Percentiles rank a stretch among this genome's conserved stretches.
Conservation (phyloP, 257 asterid genomes). For the Solanum boliviense region DNA sequence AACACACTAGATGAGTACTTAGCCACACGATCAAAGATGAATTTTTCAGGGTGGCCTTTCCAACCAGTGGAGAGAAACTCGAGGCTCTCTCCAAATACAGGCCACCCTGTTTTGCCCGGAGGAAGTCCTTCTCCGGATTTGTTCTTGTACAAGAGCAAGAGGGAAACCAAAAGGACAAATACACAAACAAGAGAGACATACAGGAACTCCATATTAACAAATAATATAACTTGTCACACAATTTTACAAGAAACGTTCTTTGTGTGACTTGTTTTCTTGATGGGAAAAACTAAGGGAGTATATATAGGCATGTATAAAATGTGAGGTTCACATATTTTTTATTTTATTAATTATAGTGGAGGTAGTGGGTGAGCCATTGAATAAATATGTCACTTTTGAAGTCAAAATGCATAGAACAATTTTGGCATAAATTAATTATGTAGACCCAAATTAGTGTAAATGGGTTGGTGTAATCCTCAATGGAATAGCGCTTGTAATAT, state of each 20-base stretch:
- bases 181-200: not conserved
- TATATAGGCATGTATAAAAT: not conserved
- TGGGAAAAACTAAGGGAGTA: not conserved
- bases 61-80: not conserved
- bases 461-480: not conserved
- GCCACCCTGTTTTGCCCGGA: not conserved
- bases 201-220: not conserved
- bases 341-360: not conserved
- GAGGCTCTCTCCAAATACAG: not conserved
- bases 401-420: not conserved
- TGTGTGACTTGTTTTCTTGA: not conserved
- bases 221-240: not conserved
- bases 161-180: not conserved
- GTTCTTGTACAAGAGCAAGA: not conserved
- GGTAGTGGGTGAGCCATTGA: not conserved
- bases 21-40: not conserved
- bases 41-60: not conserved
- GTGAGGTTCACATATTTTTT: not conserved
- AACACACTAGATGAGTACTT: not conserved
- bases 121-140: not conserved
- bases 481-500: no score
- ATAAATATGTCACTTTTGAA: not conserved
- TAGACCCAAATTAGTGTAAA: not conserved
- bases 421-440: not conserved
- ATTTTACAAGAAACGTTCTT: not conserved